Base-by-base conservation (phyloP, 768 basidiomycete genomes). In the Boletus huronensis region DNA sequence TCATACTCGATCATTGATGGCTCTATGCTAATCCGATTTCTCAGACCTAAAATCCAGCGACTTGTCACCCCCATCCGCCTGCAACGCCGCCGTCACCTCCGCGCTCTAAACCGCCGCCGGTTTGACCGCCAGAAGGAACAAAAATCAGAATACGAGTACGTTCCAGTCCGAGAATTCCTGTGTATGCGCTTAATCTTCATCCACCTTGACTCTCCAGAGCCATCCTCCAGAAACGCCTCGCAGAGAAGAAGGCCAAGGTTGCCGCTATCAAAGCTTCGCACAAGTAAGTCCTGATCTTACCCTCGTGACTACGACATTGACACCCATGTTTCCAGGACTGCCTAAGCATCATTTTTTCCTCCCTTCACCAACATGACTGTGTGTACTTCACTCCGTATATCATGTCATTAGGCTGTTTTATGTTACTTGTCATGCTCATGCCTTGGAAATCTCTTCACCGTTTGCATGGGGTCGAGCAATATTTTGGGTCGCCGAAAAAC, bases 31-130 rank as follows among this genome's bases (percentile, higher is more conserved):
- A 62, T 21, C 35, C 29, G 29, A 28, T 48, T 38, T 39, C 23
- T 19, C 52, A 93, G 92, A 65, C 93, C 95, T 68, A 96, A 96
- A 80, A 97, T 98, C 73, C 93, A 97, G 77, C 85, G 95, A 69
- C 84, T 98, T 57, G 94, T 98, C 64, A 98, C 94, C 44, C 95
- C 95, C 64, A 70, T 90, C 68, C 91, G 94, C 68, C 89, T 98
- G 69, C 96, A 99, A 77, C 91, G 94, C 75, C 89, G 93, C 75
- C 90, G 96, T 64, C 93, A 91, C 79, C 84, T 96, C 69, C 84
- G 77, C 62, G 82, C 93, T 43, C 83, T 98, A 78, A 88, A 93
- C 77, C 85, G 87, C 71, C 84, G 92, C 75, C 84, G 85, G 74
- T 79, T 92, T 69, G 90, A 93, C 69, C 82, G 79, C 72, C 94